Percentiles rank a stretch among this genome's conserved stretches.
These are phyloP conservation scores for Ustilago shanxiensis DNA, from an alignment of 1,284 basidiomycete species.

Conservation along the genomic window DNA sequence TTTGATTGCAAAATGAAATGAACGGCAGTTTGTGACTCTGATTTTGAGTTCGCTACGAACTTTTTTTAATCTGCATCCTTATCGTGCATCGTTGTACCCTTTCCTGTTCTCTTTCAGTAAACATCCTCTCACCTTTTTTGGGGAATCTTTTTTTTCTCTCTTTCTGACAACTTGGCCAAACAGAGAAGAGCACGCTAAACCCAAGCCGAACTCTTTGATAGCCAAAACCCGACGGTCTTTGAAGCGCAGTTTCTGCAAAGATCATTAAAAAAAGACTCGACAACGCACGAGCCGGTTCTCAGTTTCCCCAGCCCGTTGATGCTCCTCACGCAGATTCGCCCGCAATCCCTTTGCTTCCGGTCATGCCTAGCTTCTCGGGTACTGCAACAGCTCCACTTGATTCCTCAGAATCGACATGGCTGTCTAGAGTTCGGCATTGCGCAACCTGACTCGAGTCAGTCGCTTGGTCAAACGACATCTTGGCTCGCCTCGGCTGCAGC, in stretches of 20 bases:
- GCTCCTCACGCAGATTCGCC: not conserved
- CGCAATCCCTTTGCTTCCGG: slow-evolving; percentile 4
- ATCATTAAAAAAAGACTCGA: not conserved
- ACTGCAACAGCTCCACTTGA: not conserved
- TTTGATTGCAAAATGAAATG: not conserved
- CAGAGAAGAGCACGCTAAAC: not conserved
- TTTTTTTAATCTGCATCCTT: not conserved
- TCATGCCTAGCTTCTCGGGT: slow-evolving; percentile 8
- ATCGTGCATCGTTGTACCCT: slow-evolving; percentile 1
- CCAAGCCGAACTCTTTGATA: slow-evolving; percentile 14
- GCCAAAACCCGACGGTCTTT: slow-evolving; percentile 44
- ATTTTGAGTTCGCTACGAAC: not conserved
- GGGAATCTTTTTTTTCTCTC: not conserved
- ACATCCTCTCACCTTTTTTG: not conserved
- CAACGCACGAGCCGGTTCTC: slow-evolving; percentile 15
- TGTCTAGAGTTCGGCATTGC: not conserved
- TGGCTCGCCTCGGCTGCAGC: slow-evolving; percentile 4
- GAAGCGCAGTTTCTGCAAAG: not conserved
- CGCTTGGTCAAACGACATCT: slow-evolving; percentile 6
- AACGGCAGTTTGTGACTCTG: not conserved
- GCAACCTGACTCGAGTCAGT: slow-evolving; percentile 13
- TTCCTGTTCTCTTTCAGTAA: not conserved
- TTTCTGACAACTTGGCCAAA: not conserved
- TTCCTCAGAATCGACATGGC: not conserved
- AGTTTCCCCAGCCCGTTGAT: slow-evolving; percentile 8